Base-by-base conservation (phyloP, 2,329 filamentous ascomycete species). In the Orbilia ellipsospora region DNA sequence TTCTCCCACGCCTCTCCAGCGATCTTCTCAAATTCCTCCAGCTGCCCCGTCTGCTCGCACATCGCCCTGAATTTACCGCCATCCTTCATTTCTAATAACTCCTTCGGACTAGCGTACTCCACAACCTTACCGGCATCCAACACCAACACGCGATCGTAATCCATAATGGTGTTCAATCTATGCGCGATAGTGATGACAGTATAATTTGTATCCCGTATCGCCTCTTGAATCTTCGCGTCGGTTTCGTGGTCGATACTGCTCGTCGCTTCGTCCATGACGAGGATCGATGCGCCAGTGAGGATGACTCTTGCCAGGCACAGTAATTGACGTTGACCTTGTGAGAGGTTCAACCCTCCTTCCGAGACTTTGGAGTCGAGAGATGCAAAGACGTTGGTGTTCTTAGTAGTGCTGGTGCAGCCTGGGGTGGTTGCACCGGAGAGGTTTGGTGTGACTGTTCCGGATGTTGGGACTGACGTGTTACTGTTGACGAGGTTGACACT, bases 251-350 rank as follows among this genome's bases (percentile, higher is more conserved):
- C 91, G 1, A 94, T 90, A 0, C 91, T 90, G 2, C 88, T 90
- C 0, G 92, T 94, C 0, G 92, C 91, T 83, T 94, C 91, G 80
- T 94, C 91, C 0, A 94, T 86, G 0, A 94, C 88, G 87, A 94
- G 90, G 78, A 94, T 88, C 80, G 90, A 90, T 2, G 91, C 90
- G 0, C 89, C 86, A 0, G 88, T 86, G 23, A 92, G 88, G 78
- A 93, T 92, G 60, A 89, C 90, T 60, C 89, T 89, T 0, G 90
- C 90, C 2, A 92, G 87, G 79, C 90, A 92, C 44, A 93, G 86
- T 0, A 93, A 88, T 81, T 93, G 91, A 1, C 91, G 87, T 81
- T 93, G 91, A 28, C 91, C 90, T 80, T 92, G 90, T 0, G 90
- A 92, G 16, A 93, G 85, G 80, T 93, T 93, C 2, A 90, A 86